Percentiles rank a stretch among this genome's conserved stretches.
Evolutionary conservation across 176 grass and related monocot genomes (phyloP).

Genomic region (Carex myosuroides): DNA sequence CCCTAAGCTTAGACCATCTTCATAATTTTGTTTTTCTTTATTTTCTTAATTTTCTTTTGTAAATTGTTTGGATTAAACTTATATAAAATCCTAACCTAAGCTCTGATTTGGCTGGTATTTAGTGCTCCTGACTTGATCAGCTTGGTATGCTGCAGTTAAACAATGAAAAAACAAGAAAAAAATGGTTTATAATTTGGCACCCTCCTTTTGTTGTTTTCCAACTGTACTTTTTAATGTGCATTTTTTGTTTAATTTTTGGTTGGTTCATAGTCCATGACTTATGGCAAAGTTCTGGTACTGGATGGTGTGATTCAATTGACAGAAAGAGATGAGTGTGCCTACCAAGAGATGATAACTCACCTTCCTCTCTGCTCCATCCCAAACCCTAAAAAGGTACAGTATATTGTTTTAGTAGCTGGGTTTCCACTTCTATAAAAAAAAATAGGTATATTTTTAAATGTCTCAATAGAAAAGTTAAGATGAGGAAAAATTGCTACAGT

Average conservation of each 20-base stretch:
- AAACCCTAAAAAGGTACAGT: conserved; percentile 82
- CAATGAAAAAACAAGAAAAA: not conserved
- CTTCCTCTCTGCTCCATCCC: conserved; percentile 91
- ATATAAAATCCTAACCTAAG: not conserved
- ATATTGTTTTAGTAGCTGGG: not conserved
- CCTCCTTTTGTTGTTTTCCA: not conserved
- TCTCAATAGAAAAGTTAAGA: not conserved
- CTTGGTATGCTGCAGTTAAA: not conserved
- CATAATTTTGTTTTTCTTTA: no score
- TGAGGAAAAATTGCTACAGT: not conserved
- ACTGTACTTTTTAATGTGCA: not conserved
- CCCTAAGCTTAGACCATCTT: no score
- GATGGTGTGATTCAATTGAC: conserved; percentile 97
- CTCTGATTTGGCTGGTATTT: not conserved
- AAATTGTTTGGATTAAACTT: not conserved
- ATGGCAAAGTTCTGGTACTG: conserved; percentile 89
- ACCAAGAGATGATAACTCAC: conserved; percentile 99
- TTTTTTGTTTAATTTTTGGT: not conserved
- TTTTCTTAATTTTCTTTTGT: not conserved
- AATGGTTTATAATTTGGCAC: not conserved
- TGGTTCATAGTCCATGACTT: conserved; percentile 63
- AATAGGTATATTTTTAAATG: not conserved
- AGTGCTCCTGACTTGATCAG: not conserved
- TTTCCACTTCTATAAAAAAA: not conserved
- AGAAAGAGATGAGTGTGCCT: conserved; percentile 91